These are phyloP conservation scores for Leucocoprinus sp. DNA, from an alignment of 768 basidiomycete genomes.

Conservation along the genomic window DNA sequence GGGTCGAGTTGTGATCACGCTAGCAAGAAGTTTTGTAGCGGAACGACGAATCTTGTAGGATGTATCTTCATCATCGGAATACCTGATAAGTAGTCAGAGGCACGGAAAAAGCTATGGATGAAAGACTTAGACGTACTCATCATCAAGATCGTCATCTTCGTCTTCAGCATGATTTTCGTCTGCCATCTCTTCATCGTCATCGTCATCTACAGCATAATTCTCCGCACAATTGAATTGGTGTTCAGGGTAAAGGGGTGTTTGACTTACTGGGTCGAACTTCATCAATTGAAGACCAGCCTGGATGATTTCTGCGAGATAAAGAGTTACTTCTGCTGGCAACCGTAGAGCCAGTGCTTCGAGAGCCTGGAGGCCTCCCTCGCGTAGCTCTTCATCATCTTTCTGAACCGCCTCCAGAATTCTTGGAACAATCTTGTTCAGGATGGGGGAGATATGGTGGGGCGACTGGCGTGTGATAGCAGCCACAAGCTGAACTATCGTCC, in stretches of 20 bases:
- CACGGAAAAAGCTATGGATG: not conserved
- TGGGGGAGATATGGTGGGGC: slow-evolving; percentile 54
- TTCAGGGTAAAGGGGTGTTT: not conserved
- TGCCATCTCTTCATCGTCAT: slow-evolving; percentile 47
- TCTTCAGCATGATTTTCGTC: slow-evolving; percentile 75
- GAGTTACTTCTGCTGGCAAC: slow-evolving; percentile 75
- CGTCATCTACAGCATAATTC: slow-evolving; percentile 46
- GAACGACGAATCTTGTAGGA: slow-evolving; percentile 96
- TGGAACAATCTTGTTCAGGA: slow-evolving; percentile 56
- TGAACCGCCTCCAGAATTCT: slow-evolving; percentile 62
- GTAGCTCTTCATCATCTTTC: slow-evolving; percentile 75
- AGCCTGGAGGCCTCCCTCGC: slow-evolving; percentile 80
- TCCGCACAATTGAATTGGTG: slow-evolving; percentile 11
- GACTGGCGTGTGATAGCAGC: slow-evolving; percentile 75
- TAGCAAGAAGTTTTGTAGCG: slow-evolving; percentile 82
- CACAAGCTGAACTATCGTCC: slow-evolving; percentile 71
- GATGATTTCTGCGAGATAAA: slow-evolving; percentile 61
- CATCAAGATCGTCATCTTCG: slow-evolving; percentile 76
- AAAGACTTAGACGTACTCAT: slow-evolving; percentile 46
- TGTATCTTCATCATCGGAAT: slow-evolving; percentile 92
- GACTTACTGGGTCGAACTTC: slow-evolving; percentile 86
- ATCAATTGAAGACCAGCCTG: slow-evolving; percentile 70
- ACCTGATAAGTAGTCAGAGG: slow-evolving; percentile 5
- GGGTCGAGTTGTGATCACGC: slow-evolving; percentile 83
- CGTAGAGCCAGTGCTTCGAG: slow-evolving; percentile 79